phyloP scores from a whole-genome alignment of 2,329 filamentous ascomycete species.

The Colletotrichum aenigma region DNA sequence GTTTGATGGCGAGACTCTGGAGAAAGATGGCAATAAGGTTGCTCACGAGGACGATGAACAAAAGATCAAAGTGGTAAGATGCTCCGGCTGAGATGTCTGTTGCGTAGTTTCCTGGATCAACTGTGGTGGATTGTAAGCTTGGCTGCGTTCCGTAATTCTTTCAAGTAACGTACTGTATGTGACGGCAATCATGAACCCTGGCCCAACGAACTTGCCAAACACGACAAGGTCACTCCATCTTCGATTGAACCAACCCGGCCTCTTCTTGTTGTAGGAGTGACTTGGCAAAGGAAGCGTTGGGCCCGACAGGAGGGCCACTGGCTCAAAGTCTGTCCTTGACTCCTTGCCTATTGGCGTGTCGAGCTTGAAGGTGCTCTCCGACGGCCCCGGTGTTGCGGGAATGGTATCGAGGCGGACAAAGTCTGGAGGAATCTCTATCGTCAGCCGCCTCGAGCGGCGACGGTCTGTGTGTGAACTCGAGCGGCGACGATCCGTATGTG shows the following conservation, averaged over 20 bases:
- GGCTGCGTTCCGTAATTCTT: background rate
- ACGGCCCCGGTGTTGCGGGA: background rate
- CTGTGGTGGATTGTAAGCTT: conserved; percentile 28
- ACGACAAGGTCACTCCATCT: background rate
- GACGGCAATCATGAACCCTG: conserved; percentile 68
- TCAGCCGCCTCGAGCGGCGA: background rate
- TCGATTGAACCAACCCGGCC: background rate
- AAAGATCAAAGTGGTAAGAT: conserved; percentile 65
- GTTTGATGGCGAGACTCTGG: conserved; percentile 71
- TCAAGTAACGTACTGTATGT: conserved; percentile 52
- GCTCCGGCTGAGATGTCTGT: conserved; percentile 74
- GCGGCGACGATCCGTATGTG: background rate
- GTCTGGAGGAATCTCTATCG: background rate
- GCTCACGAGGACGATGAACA: conserved; percentile 72
- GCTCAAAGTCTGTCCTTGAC: background rate
- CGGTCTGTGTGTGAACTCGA: background rate
- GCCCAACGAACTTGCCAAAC: conserved; percentile 54
- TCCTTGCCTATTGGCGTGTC: background rate
- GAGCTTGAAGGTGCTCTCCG: background rate
- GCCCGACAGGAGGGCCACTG: background rate
- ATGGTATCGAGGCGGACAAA: conserved; percentile 1
- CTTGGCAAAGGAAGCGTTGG: background rate
- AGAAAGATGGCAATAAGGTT: conserved; percentile 76
- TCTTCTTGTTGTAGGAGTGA: background rate
- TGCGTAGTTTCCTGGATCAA: conserved; percentile 71